These are phyloP conservation scores for Remersonia thermophila DNA, from an alignment of 2,329 filamentous ascomycete genomes.

Conservation along the genomic window DNA sequence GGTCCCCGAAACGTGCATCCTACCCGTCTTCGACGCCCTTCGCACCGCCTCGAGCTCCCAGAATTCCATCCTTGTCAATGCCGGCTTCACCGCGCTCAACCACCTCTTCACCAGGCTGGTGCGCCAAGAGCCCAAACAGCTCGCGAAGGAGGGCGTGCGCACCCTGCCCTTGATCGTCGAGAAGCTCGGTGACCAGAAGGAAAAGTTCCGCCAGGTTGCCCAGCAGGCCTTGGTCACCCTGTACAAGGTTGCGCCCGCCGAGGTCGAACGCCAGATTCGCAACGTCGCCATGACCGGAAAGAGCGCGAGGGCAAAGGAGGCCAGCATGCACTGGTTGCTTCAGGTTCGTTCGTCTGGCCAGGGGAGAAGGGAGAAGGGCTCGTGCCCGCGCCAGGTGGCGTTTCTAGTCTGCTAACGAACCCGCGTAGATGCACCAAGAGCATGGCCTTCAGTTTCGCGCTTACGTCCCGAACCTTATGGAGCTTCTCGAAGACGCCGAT, in stretches of 20 bases:
- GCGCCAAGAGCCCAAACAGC: conserved; percentile 67
- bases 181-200: conserved; percentile 76
- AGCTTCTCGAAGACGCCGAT: conserved; percentile 81
- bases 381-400: conserved; percentile 14
- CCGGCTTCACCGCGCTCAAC: conserved; percentile 76
- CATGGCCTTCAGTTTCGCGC: conserved; percentile 67
- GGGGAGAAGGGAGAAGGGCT: neutral
- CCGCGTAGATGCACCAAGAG: conserved; percentile 75
- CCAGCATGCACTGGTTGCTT: conserved; percentile 72
- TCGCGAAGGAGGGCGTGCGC: conserved; percentile 56
- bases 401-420: no score
- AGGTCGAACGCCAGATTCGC: conserved; percentile 70
- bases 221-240: conserved; percentile 66
- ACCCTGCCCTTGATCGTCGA: conserved; percentile 69
- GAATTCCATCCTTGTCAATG: conserved; percentile 65
- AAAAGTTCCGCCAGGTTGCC: conserved; percentile 67
- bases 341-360: conserved; percentile 53
- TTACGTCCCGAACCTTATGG: conserved; percentile 74
- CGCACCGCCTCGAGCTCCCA: conserved; percentile 63
- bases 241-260: conserved; percentile 53
- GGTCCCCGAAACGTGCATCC: conserved; percentile 62
- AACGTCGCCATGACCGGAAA: conserved; percentile 67
- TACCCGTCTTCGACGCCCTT: conserved; percentile 70
- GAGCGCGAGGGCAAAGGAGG: conserved; percentile 74
- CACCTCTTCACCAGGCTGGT: conserved; percentile 78